phyloP scores from a whole-genome alignment of 192 early-diverging fungal genomes.

The Backusella sp. region DNA sequence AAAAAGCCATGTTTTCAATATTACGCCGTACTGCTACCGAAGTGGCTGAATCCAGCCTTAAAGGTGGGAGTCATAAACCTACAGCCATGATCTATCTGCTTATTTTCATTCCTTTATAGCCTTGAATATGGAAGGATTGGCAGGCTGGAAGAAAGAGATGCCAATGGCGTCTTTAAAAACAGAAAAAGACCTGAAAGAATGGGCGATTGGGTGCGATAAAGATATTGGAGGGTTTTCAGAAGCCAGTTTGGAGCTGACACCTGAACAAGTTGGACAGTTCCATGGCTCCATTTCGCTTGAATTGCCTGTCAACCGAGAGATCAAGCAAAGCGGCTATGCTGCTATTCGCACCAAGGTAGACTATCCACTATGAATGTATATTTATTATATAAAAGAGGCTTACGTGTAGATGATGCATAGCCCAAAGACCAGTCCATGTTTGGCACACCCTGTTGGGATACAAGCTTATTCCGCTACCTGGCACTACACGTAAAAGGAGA shows the following conservation, averaged over 20 bases:
- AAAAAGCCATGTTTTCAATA: constrained; percentile 29
- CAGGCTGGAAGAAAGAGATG: constrained; percentile 68
- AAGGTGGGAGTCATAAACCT: constrained; percentile 16
- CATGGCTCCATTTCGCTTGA: constrained; percentile 81
- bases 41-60: constrained; percentile 29
- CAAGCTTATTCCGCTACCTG: constrained; percentile 81
- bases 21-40: constrained; percentile 30
- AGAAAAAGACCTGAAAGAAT: constrained; percentile 65
- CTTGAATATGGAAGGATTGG: constrained; percentile 38
- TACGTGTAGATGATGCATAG: neutral
- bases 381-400: neutral
- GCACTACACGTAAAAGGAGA: constrained; percentile 81
- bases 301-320: constrained; percentile 68
- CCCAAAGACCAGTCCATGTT: constrained; percentile 68
- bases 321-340: constrained; percentile 89
- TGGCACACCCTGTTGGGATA: constrained; percentile 80
- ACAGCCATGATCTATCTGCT: neutral
- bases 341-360: constrained; percentile 76
- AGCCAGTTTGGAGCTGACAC: constrained; percentile 73
- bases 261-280: constrained; percentile 60
- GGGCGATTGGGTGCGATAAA: constrained; percentile 85
- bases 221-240: constrained; percentile 86
- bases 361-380: neutral
- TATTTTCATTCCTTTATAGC: constrained; percentile 13
- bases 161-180: constrained; percentile 65